Percentiles rank a stretch among this genome's conserved stretches.
Conservation (phyloP, 345 rosid species). For the Carallia pectinifolia region DNA sequence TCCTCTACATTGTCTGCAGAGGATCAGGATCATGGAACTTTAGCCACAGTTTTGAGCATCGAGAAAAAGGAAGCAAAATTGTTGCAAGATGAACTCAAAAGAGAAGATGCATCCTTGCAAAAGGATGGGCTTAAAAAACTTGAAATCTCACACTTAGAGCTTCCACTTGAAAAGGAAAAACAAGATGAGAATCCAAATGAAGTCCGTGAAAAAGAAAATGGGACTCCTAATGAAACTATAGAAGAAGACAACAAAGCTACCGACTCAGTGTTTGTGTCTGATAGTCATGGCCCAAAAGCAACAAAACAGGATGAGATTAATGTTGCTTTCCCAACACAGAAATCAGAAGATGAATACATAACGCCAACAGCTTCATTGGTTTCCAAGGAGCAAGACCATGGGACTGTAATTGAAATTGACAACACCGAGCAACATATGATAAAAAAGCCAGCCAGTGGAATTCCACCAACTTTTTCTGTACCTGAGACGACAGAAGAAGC, state of each 20-base stretch:
- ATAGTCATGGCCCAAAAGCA: conserved; percentile 1
- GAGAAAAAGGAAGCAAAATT: not conserved
- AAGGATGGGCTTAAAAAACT: conserved; percentile 27
- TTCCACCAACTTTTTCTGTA: not conserved
- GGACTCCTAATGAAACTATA: not conserved
- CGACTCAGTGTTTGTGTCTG: not conserved
- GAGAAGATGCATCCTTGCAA: conserved; percentile 15
- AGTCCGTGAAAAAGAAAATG: not conserved
- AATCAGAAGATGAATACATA: conserved; percentile 27
- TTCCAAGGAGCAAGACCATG: conserved; percentile 9
- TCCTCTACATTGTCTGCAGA: conserved; percentile 13
- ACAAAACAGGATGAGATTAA: conserved; percentile 17
- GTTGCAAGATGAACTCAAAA: not conserved
- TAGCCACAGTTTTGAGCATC: conserved; percentile 4
- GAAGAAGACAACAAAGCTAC: conserved; percentile 10
- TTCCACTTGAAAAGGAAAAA: not conserved
- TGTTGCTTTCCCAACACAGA: conserved; percentile 28
- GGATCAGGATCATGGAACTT: conserved; percentile 8
- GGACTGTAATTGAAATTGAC: not conserved
- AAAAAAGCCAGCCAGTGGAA: conserved; percentile 2
- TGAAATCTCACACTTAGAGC: conserved; percentile 12
- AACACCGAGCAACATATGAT: not conserved
- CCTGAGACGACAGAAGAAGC: not conserved
- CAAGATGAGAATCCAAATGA: conserved; percentile 1
- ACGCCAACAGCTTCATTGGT: conserved; percentile 16